Conservation (phyloP, 2,329 filamentous ascomycete species). For the Exserohilum turcica region DNA sequence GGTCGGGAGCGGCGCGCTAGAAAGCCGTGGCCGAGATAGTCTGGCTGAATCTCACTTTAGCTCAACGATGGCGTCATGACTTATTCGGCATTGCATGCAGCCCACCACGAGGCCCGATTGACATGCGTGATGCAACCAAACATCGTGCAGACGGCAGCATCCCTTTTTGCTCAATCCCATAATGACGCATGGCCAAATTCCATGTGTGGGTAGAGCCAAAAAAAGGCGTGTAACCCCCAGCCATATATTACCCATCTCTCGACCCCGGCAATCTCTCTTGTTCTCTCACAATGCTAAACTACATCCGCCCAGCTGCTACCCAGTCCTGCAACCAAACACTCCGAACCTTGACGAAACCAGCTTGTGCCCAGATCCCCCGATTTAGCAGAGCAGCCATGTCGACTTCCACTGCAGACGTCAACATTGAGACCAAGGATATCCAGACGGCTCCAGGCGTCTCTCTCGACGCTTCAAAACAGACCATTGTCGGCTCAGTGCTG, state of each 20-base stretch:
- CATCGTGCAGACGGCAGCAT: background rate
- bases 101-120: slow-evolving; percentile 4
- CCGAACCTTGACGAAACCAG: slow-evolving; percentile 23
- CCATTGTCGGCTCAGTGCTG: slow-evolving; percentile 63
- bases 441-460: slow-evolving; percentile 58
- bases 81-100: slow-evolving; percentile 11
- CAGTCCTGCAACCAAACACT: slow-evolving; percentile 22
- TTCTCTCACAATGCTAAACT: slow-evolving; percentile 16
- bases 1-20: background rate
- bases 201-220: slow-evolving; percentile 13
- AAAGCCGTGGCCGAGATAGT: slow-evolving; percentile 13
- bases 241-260: slow-evolving; percentile 7
- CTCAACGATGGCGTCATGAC: slow-evolving; percentile 36
- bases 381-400: slow-evolving; percentile 40
- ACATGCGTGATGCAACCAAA: background rate
- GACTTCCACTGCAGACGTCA: slow-evolving; percentile 36
- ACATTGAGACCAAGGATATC: slow-evolving; percentile 62
- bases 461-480: slow-evolving; percentile 48
- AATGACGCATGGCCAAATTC: slow-evolving; percentile 17
- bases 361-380: slow-evolving; percentile 15
- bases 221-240: background rate
- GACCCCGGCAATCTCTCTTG: background rate
- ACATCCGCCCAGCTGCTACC: slow-evolving; percentile 22
- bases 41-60: slow-evolving; percentile 7
- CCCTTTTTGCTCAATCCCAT: background rate